These are phyloP conservation scores for Auriscalpium orientale DNA, from an alignment of 768 basidiomycete species.

Conservation along the genomic window DNA sequence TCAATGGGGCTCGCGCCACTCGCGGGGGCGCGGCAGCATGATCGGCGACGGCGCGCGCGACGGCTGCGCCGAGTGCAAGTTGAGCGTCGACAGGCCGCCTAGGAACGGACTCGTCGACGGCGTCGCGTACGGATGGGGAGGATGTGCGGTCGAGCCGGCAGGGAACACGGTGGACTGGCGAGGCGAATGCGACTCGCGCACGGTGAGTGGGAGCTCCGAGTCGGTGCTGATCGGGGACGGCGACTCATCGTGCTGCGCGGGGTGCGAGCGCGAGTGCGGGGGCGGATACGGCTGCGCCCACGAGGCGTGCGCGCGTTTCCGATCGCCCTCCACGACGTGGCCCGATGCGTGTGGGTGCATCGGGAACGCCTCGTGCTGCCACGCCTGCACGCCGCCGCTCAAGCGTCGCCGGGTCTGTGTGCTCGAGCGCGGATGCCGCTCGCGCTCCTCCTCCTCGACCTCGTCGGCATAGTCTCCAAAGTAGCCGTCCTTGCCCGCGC, in stretches of 20 bases:
- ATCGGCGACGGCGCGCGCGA: slow-evolving; percentile 71
- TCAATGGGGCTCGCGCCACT: slow-evolving; percentile 30
- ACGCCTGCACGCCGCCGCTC: not conserved
- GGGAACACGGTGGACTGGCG: not conserved
- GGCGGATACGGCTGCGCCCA: slow-evolving; percentile 14
- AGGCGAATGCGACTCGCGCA: slow-evolving; percentile 8
- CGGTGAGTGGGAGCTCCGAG: slow-evolving; percentile 35
- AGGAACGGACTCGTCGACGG: slow-evolving; percentile 78
- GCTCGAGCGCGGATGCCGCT: not conserved
- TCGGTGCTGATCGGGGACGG: slow-evolving; percentile 69
- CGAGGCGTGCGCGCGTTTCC: slow-evolving; percentile 16
- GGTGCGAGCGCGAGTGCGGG: not conserved
- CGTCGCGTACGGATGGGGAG: slow-evolving; percentile 32
- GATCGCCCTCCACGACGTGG: slow-evolving; percentile 23
- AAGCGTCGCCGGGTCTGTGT: not conserved
- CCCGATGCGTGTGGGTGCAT: slow-evolving; percentile 23
- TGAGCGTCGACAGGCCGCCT: slow-evolving; percentile 66
- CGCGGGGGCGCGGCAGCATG: slow-evolving; percentile 47
- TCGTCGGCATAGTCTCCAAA: not conserved
- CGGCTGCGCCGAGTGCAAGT: slow-evolving; percentile 62
- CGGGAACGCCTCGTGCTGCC: slow-evolving; percentile 14
- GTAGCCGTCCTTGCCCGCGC: not conserved
- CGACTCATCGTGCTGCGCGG: slow-evolving; percentile 44
- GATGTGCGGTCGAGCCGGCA: slow-evolving; percentile 20
- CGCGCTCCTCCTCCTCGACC: not conserved